These are phyloP conservation scores for Phanerodontia chrysosporium DNA, from an alignment of 768 basidiomycete genomes.

Conservation along the genomic window DNA sequence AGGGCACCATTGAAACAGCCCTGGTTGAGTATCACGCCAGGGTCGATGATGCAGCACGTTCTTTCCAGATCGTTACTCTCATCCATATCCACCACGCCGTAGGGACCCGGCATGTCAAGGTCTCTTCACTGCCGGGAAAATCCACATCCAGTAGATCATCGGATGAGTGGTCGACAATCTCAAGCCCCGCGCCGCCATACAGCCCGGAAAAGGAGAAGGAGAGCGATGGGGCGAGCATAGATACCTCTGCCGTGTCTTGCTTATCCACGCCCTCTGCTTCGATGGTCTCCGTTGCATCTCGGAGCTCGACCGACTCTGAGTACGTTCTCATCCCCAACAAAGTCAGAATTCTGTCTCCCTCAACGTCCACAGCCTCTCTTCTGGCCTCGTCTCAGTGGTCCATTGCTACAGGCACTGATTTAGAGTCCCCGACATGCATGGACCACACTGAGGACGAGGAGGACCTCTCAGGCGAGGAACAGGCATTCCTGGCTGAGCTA, in stretches of 20 bases:
- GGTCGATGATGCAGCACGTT: conserved; percentile 41
- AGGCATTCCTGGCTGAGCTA: conserved; percentile 12
- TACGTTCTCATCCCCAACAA: background rate
- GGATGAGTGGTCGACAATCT: too few species aligned
- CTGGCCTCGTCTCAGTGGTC: too few species aligned
- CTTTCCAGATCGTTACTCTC: conserved; percentile 47
- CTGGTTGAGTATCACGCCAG: conserved; percentile 29
- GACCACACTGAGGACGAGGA: background rate
- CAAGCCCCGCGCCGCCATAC: too few species aligned
- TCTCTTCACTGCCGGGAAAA: background rate
- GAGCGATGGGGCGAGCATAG: background rate
- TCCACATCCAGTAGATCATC: too few species aligned
- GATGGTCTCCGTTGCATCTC: background rate
- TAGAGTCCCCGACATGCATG: background rate
- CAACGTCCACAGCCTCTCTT: too few species aligned
- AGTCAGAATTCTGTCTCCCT: too few species aligned
- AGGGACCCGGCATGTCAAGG: conserved; percentile 13
- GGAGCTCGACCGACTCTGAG: background rate
- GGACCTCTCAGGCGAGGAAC: background rate
- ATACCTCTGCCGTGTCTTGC: background rate
- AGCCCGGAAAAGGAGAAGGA: background rate
- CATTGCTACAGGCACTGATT: too few species aligned
- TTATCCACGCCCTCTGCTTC: background rate
- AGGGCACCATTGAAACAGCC: conserved; percentile 36
- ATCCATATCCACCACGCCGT: conserved; percentile 44